phyloP scores from a whole-genome alignment of 306 rosid species.

The Amphicarpaea edgeworthii region DNA sequence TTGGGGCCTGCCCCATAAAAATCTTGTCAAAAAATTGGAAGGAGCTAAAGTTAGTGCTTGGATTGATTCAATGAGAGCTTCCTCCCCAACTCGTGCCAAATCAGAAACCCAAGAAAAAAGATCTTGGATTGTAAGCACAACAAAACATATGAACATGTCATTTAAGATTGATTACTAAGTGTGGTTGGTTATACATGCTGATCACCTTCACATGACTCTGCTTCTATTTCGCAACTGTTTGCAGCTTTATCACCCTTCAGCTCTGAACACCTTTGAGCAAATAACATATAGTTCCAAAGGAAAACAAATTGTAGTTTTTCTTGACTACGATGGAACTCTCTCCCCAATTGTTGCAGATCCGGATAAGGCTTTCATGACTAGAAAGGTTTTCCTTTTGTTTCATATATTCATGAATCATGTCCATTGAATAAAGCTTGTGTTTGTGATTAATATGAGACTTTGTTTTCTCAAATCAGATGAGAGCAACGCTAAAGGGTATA shows the following conservation, averaged over 20 bases:
- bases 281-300: constrained; percentile 64
- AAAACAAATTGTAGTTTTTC: constrained; percentile 78
- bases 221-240: not conserved
- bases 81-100: constrained; percentile 77
- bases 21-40: constrained; percentile 60
- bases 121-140: constrained; percentile 71
- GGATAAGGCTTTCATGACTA: constrained; percentile 86
- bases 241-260: constrained; percentile 83
- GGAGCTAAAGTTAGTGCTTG: constrained; percentile 63
- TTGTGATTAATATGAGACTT: not conserved
- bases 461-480: constrained; percentile 64
- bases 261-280: constrained; percentile 69
- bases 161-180: not conserved
- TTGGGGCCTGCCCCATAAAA: constrained; percentile 52
- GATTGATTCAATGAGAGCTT: constrained; percentile 91
- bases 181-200: not conserved
- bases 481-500: constrained; percentile 69
- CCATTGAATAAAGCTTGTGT: not conserved
- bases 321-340: constrained; percentile 97
- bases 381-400: constrained; percentile 57
- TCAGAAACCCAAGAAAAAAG: constrained; percentile 53
- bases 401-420: not conserved
- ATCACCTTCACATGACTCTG: constrained; percentile 18
- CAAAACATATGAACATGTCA: not conserved
- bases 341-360: constrained; percentile 93